Evolutionary conservation across 2,329 filamentous ascomycete genomes (phyloP).

Genomic region (Diaporthe sp.): DNA sequence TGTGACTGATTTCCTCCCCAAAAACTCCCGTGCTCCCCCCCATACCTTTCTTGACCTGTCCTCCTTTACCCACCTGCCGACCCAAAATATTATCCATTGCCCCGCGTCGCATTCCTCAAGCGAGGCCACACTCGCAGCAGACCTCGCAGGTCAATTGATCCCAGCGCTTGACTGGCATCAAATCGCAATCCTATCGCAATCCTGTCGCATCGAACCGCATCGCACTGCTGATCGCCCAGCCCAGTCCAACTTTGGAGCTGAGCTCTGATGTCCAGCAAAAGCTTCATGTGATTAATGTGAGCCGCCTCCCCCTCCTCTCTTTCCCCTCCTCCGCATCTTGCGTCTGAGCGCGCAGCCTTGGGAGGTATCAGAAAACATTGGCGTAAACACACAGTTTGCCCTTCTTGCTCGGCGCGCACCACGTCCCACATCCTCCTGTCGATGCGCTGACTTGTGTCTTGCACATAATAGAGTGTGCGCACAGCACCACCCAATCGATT

Average conservation of each 20-base stretch:
- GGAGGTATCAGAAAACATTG: neutral
- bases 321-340: neutral
- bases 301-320: neutral
- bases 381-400: neutral
- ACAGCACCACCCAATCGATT: neutral
- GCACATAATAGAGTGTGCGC: constrained; percentile 15
- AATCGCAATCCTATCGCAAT: neutral
- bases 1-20: constrained; percentile 4
- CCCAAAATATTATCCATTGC: constrained; percentile 30
- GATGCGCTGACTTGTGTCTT: constrained; percentile 1
- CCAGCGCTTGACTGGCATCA: constrained; percentile 5
- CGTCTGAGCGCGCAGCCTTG: constrained; percentile 23
- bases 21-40: neutral
- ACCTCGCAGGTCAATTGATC: constrained; percentile 4
- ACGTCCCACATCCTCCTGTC: neutral
- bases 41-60: neutral
- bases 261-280: constrained; percentile 16
- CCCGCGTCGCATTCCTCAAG: constrained; percentile 27
- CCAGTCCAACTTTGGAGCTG: neutral
- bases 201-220: neutral
- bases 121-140: constrained; percentile 18
- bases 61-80: constrained; percentile 27
- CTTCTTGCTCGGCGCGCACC: neutral
- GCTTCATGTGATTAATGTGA: constrained; percentile 29
- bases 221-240: constrained; percentile 3